Evolutionary conservation across 1,284 basidiomycete genomes (phyloP), one percentile per base, ranked within the genome.

Genomic region (Fomes fomentarius): DNA sequence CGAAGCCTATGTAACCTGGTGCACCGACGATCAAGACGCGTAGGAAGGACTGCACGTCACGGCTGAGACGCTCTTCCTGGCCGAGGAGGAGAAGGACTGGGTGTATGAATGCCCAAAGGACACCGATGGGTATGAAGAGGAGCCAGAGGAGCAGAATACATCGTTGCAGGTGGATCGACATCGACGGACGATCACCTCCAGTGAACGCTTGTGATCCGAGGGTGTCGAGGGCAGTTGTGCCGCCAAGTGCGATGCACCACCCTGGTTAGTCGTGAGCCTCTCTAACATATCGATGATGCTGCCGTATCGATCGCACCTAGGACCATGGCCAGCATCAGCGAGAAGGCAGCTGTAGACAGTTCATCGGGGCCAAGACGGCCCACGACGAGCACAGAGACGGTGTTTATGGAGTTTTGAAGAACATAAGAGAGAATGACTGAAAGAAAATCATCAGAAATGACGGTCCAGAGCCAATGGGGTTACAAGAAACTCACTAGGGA

Each of bases 161-260:
- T 57, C 89, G 76, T 66, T 90, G 87, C 25, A 89, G 76, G 62
- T 89, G 85, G 26, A 89, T 66, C 2, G 86, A 87, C 9, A 91
- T 74, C 4, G 82, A 80, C 8, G 76, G 74, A 37, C 67, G 74
- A 52, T 66, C 72, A 37, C 82, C 79, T 26, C 85, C 85, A 8
- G 88, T 89, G 70, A 85, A 91, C 0, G 87, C 80, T 62, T 89
- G 85, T 4, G 88, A 91, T 37, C 87, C 88, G 50, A 90, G 74
- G 1, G 89, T 91, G 68, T 91, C 88, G 28, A 91, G 74, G 9
- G 88, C 88, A 1, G 89, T 91, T 1, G 87, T 87, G 17, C 88
- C 89, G 11, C 88, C 88, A 19, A 91, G 76, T 4, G 87, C 88
- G 52, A 91, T 76, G 63, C 83, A 85, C 85, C 87, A 89, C 21